Percentiles rank a stretch among this genome's conserved stretches.
Evolutionary conservation across 2,329 filamentous ascomycete species (phyloP).

Genomic region (Hypoxylon sp.): DNA sequence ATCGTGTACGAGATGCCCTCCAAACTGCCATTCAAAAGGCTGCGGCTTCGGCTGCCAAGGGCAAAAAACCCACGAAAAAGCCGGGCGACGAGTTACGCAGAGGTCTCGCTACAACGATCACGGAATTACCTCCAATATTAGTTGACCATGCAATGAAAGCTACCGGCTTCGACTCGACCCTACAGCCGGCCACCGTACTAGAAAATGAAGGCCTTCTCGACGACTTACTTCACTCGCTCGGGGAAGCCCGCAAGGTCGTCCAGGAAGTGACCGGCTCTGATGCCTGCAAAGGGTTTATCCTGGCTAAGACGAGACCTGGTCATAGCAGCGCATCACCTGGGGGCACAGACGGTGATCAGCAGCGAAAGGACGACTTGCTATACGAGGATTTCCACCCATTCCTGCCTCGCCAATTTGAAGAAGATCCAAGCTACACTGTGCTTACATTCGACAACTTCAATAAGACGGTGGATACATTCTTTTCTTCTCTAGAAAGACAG

Average conservation of each 20-base stretch:
- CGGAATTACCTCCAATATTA: slow-evolving; percentile 87
- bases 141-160: slow-evolving; percentile 86
- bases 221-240: slow-evolving; percentile 74
- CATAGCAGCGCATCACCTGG: slow-evolving; percentile 45
- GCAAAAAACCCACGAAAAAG: slow-evolving; percentile 80
- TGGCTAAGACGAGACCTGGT: slow-evolving; percentile 73
- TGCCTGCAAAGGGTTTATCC: slow-evolving; percentile 84
- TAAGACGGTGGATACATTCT: slow-evolving; percentile 94
- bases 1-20: slow-evolving; percentile 77
- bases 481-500: slow-evolving; percentile 94
- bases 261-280: slow-evolving; percentile 75
- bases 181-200: slow-evolving; percentile 77
- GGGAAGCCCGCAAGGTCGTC: slow-evolving; percentile 77
- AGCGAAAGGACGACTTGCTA: slow-evolving; percentile 66
- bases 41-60: slow-evolving; percentile 60
- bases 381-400: slow-evolving; percentile 99
- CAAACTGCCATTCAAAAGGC: slow-evolving; percentile 73
- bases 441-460: slow-evolving; percentile 89
- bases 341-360: slow-evolving; percentile 53
- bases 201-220: slow-evolving; percentile 73
- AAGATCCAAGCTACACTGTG: slow-evolving; percentile 73
- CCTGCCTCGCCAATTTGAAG: slow-evolving; percentile 81
- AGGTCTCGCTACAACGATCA: slow-evolving; percentile 84
- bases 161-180: slow-evolving; percentile 75
- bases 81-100: slow-evolving; percentile 81